Evolutionary conservation across 2,329 filamentous ascomycete genomes (phyloP), one percentile per base, ranked within the genome.

Genomic region (Diaporthe sp.): DNA sequence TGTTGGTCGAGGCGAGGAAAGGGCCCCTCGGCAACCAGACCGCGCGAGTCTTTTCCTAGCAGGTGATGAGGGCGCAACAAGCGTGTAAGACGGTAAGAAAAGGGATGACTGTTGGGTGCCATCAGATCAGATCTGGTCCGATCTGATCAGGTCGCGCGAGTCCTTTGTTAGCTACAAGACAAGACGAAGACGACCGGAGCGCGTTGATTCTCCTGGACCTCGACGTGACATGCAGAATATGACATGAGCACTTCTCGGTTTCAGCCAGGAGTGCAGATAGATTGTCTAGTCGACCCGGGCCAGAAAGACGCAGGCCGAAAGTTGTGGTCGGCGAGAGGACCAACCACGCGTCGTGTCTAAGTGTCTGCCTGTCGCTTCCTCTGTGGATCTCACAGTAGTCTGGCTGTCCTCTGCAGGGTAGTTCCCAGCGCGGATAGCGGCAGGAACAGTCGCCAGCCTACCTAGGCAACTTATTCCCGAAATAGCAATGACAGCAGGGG

Each of bases 401-500:
- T 9, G 65, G 47, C 31, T 39, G 65, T 42, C n/a, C 2, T 42
- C n/a, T 70, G n/a, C 65, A 70, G 65, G 65, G 65, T 70, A 55
- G 49, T 55, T 28, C 65, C 65, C 65, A 70, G 65, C 22, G 34
- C 65, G 65, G 65, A 70, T 70, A 70, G 65, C 65, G 47, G 65
- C 65, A 70, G 65, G 31, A 42, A 53, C 10, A 34, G 49, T 55
- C n/a, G 34, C 65, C 49, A 53, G 20, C 65, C 65, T 55, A 31
- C 20, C 61, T 49, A 31, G 61, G 61, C 44, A 70, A 70, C 49
- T 42, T 53, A 22, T 28, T 70, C 65, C 49, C 65, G 65, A 70
- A 70, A 70, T 70, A 70, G 65, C 65, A 70, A 53, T 70, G 37
- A 42, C 49, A 55, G 65, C 49, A 70, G 65, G 47, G 65, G 65